Percentiles rank a stretch among this genome's conserved stretches.
Evolutionary conservation across 2,329 filamentous ascomycete genomes (phyloP).

Genomic region (Botrytis hyacinthi): DNA sequence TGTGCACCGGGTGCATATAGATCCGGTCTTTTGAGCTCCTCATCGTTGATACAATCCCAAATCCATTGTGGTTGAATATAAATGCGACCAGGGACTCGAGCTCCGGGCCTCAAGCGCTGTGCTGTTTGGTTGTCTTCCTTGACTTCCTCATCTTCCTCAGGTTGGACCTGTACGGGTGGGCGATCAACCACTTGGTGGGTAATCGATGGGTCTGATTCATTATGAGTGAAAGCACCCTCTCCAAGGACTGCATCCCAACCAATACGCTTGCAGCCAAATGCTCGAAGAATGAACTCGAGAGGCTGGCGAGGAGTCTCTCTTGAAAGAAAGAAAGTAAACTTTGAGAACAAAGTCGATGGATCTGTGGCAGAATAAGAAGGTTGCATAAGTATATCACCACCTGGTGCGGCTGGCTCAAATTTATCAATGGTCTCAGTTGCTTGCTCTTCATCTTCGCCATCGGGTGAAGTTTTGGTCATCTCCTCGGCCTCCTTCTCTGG

Average conservation of each 20-base stretch:
- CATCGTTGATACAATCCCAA: slow-evolving; percentile 94
- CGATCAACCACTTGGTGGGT: slow-evolving; percentile 97
- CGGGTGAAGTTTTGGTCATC: slow-evolving; percentile 40
- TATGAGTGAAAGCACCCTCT: slow-evolving; percentile 85
- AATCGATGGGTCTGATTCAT: slow-evolving; percentile 83
- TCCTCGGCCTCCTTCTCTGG: slow-evolving; percentile 47
- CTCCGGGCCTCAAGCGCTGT: slow-evolving; percentile 58
- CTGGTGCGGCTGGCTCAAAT: slow-evolving; percentile 80
- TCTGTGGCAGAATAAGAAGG: slow-evolving; percentile 65
- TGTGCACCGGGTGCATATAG: slow-evolving; percentile 86
- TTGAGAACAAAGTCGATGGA: slow-evolving; percentile 75
- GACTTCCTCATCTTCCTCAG: slow-evolving; percentile 47
- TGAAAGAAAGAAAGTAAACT: slow-evolving; percentile 88
- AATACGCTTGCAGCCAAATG: slow-evolving; percentile 93
- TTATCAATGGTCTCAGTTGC: slow-evolving; percentile 74
- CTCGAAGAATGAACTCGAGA: slow-evolving; percentile 86
- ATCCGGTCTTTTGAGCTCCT: slow-evolving; percentile 81
- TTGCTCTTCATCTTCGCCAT: slow-evolving; percentile 46
- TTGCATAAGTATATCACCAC: slow-evolving; percentile 83
- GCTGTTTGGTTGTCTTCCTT: slow-evolving; percentile 61
- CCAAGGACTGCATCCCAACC: slow-evolving; percentile 92
- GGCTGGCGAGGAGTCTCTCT: slow-evolving; percentile 89
- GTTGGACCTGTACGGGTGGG: slow-evolving; percentile 63
- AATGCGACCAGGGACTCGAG: slow-evolving; percentile 82
- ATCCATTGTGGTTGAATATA: slow-evolving; percentile 98